phyloP scores from a whole-genome alignment of 805 yeast species.

The Suhomyces sp. region DNA sequence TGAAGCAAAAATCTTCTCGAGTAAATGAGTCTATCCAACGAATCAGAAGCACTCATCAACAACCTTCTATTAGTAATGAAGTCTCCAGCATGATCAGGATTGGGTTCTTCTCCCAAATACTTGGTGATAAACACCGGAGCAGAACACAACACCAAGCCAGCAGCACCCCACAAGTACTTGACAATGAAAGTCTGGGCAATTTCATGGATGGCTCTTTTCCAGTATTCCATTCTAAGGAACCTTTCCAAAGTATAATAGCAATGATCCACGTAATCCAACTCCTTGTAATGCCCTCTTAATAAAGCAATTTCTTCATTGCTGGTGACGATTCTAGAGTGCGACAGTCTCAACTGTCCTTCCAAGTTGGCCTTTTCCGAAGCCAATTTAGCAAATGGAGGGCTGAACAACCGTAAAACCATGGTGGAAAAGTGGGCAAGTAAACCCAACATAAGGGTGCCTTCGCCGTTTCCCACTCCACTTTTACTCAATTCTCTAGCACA shows the following conservation, averaged over 20 bases:
- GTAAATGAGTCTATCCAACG: constrained; percentile 82
- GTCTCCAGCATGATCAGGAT: constrained; percentile 61
- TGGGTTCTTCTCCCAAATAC: constrained; percentile 44
- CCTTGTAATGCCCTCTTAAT: constrained; percentile 76
- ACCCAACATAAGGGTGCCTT: constrained; percentile 76
- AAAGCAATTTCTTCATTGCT: constrained; percentile 87
- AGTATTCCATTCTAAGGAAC: constrained; percentile 71
- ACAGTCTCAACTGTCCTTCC: constrained; percentile 80
- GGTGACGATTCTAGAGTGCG: constrained; percentile 76
- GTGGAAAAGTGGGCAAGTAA: constrained; percentile 80
- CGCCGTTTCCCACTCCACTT: constrained; percentile 67
- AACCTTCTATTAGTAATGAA: constrained; percentile 87
- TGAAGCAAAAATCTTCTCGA: constrained; percentile 82
- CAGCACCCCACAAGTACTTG: constrained; percentile 94
- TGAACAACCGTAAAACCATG: constrained; percentile 63
- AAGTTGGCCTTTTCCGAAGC: constrained; percentile 72
- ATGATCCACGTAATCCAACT: constrained; percentile 70
- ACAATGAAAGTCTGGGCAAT: constrained; percentile 84
- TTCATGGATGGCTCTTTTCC: constrained; percentile 76
- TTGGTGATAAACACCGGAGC: constrained; percentile 77
- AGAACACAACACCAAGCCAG: constrained; percentile 83
- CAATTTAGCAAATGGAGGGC: constrained; percentile 86
- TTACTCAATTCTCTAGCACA: constrained; percentile 76
- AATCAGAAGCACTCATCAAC: constrained; percentile 78
- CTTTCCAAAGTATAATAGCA: constrained; percentile 78